Evolutionary conservation across 2,329 filamentous ascomycete genomes (phyloP), one percentile per base, ranked within the genome.

Genomic region (Chrysoporthe puriensis): DNA sequence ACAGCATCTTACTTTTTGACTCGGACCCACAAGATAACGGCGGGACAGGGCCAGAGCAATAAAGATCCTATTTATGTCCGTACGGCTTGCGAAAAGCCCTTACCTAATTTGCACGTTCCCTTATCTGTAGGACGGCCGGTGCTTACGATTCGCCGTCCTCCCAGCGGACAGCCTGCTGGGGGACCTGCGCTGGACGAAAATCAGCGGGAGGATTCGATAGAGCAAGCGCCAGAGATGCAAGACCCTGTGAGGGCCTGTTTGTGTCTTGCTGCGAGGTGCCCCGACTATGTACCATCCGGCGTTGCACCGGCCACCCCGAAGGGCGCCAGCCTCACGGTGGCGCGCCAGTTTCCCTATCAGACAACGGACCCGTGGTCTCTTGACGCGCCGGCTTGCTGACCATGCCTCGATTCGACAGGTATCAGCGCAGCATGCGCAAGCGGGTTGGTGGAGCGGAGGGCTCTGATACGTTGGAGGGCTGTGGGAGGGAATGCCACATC

Each of bases 391-490:
- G 44, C 43, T 52, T 46, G 42, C 59, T 61, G 59, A 60, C 57
- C 34, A 60, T 60, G 57, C 21, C 57, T 60, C 57, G 57, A 60
- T 60, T 43, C 40, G 57, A 60, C 57, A 60, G 57, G 57, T 60
- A 60, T 60, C 57, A 9, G 9, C 44, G 57, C 57, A 60, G 40
- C 40, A 26, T 21, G 57, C n/a, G 57, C 57, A 43, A 43, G 36
- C n/a, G 26, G 36, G 5, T 26, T 42, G 36, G n/a, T 60, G 57
- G 57, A 7, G 36, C 57, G 44, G 21, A 7, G 56, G 4, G n/a
- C 56, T 48, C 46, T 48, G 46, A 48, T 48, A 34, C 50, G 50
- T 32, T 34, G 48, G 48, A 52, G 26, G 4, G 14, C 13, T 26
- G 14, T 21, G 21, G 48, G 26, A 16, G 48, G 11, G 48, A 32